These are phyloP conservation scores for Metrosideros polymorpha DNA, from an alignment of 441 rosid genomes.

Conservation along the genomic window DNA sequence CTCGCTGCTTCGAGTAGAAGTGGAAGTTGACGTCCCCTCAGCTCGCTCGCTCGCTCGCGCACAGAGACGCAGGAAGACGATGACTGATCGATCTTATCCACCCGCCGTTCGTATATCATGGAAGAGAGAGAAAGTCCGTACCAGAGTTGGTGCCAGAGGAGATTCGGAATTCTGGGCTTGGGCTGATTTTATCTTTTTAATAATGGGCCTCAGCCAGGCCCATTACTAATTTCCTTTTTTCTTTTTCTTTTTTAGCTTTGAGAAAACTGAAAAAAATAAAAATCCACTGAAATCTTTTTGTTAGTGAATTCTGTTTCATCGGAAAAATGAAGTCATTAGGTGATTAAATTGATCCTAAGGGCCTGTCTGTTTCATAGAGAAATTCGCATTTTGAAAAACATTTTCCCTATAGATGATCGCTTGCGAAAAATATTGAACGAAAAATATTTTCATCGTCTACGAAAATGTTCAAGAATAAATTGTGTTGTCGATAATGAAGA, in stretches of 20 bases:
- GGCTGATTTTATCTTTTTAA: too few relatives aligned
- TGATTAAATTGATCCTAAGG: not conserved
- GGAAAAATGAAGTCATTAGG: not conserved
- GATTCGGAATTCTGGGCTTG: too few relatives aligned
- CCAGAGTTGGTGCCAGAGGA: not conserved
- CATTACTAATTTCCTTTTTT: not conserved
- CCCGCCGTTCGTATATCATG: not conserved
- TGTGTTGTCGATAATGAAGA: too few relatives aligned
- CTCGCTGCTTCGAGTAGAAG: not conserved
- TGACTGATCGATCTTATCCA: not conserved
- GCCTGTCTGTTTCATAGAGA: fast-evolving
- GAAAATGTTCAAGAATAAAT: too few relatives aligned
- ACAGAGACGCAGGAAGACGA: not conserved
- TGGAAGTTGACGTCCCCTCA: not conserved
- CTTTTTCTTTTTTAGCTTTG: not conserved
- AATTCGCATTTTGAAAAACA: not conserved
- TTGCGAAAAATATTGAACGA: fast-evolving
- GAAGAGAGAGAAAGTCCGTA: not conserved
- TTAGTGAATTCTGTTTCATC: not conserved
- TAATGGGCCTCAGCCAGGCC: too few relatives aligned
- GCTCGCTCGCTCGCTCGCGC: not conserved
- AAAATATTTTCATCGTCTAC: not conserved
- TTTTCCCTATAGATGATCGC: not conserved
- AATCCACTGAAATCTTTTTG: not conserved
- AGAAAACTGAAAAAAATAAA: not conserved